Evolutionary conservation across 176 grass and related monocot genomes (phyloP).

Genomic region (Elymus sibiricus): DNA sequence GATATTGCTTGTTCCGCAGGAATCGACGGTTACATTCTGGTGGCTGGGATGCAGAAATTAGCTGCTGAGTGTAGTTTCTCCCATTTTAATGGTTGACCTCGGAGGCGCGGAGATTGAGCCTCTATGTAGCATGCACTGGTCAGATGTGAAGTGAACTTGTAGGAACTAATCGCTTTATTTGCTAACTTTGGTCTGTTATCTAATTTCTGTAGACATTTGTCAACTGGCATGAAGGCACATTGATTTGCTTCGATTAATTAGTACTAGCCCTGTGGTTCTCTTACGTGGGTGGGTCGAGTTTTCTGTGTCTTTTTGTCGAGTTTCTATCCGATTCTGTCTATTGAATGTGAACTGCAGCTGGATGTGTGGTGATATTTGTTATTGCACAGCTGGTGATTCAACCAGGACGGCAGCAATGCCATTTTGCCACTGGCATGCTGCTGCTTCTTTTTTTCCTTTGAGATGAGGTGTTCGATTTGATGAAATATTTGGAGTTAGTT

Average conservation of each 20-base stretch:
- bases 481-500: too few relatives aligned
- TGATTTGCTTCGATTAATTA: not conserved
- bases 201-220: not conserved
- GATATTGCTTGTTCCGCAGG: not conserved
- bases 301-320: not conserved
- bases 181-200: not conserved
- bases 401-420: too few relatives aligned
- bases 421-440: too few relatives aligned
- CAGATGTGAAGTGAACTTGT: not conserved
- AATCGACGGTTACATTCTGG: not conserved
- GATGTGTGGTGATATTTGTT: too few relatives aligned
- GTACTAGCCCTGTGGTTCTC: not conserved
- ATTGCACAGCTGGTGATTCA: too few relatives aligned
- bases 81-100: not conserved
- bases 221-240: not conserved
- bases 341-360: too few relatives aligned
- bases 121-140: not conserved
- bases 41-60: not conserved
- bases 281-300: too few relatives aligned
- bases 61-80: not conserved
- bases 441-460: too few relatives aligned
- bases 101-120: not conserved
- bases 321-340: too few relatives aligned
- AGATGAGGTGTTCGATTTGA: too few relatives aligned
- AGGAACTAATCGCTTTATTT: not conserved